Evolutionary conservation across 1,284 basidiomycete genomes (phyloP), one percentile per base, ranked within the genome.

Genomic region (Melampsora larici-populina): DNA sequence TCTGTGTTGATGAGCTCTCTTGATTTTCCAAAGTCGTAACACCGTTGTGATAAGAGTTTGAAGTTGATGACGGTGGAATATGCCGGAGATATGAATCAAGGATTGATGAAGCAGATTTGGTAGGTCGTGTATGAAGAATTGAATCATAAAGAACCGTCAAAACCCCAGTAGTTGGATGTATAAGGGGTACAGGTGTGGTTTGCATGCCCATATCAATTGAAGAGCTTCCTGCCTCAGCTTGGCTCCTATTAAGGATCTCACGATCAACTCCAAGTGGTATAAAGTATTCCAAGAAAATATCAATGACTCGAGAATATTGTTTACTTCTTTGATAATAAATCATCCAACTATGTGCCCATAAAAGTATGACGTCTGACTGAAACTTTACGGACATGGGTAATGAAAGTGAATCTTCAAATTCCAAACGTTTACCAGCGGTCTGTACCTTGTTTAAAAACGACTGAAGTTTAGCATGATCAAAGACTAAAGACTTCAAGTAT

Each of bases 281-380:
- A 60, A 77, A 77, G 63, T 77, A 77, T 24, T 70, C 51, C 18
- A 77, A 68, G 65, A 77, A 77, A n/a, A 70, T 64, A 24, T 77
- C 55, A 49, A 77, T 77, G 36, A 67, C 75, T 31, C 67, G 67
- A 33, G 40, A 21, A 29, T 66, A 67, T 51, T 69, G 67, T 63
- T 66, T 46, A 63, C 46, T 69, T 64, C 75, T 65, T 49, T 77
- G 75, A 68, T 77, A 77, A 70, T 62, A 77, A 31, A 77, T 77
- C 75, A 77, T 77, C 75, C 75, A 77, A 55, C 67, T 69, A 46
- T 77, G 75, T 36, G 75, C 75, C 75, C 75, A 77, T 7, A 77
- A 46, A 46, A 77, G 68, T 18, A 70, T 31, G 21, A 77, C 60
- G 24, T 77, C 75, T 33, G 66, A 63, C 21, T 68, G 64, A 68